Evolutionary conservation across 768 basidiomycete genomes (phyloP).

Genomic region (Lactarius deliciosus): DNA sequence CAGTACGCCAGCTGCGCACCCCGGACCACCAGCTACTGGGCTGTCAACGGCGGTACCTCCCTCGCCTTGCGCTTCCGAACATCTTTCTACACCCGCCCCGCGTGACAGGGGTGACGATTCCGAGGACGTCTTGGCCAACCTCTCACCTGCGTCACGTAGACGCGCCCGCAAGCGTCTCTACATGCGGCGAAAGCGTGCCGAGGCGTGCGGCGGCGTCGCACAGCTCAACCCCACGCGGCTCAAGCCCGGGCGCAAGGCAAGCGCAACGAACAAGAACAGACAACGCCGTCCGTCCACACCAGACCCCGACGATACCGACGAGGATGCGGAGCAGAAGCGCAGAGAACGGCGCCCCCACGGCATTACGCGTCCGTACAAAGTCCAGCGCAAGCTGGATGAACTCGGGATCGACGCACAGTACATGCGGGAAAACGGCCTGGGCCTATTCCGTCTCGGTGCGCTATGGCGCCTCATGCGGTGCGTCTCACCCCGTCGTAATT

Average conservation of each 20-base stretch:
- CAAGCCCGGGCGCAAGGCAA: constrained; percentile 42
- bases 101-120: neutral
- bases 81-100: too few relatives aligned
- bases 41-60: neutral
- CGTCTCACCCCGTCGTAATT: constrained; percentile 19
- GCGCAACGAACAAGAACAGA: constrained; percentile 11
- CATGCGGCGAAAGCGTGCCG: constrained; percentile 71
- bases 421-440: constrained; percentile 46
- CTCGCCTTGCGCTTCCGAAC: neutral
- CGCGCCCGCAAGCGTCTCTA: constrained; percentile 62
- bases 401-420: constrained; percentile 47
- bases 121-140: constrained; percentile 19
- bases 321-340: constrained; percentile 6
- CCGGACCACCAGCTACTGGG: neutral
- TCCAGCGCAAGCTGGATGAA: constrained; percentile 43
- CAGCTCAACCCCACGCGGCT: constrained; percentile 37
- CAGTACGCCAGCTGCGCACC: neutral
- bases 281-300: constrained; percentile 1
- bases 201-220: constrained; percentile 40
- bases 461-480: constrained; percentile 45
- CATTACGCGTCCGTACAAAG: constrained; percentile 46
- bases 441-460: constrained; percentile 46
- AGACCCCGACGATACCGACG: constrained; percentile 26
- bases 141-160: constrained; percentile 52
- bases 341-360: constrained; percentile 36